These are phyloP conservation scores for Candida sphagnicola DNA, from an alignment of 805 yeast species.

Conservation along the genomic window DNA sequence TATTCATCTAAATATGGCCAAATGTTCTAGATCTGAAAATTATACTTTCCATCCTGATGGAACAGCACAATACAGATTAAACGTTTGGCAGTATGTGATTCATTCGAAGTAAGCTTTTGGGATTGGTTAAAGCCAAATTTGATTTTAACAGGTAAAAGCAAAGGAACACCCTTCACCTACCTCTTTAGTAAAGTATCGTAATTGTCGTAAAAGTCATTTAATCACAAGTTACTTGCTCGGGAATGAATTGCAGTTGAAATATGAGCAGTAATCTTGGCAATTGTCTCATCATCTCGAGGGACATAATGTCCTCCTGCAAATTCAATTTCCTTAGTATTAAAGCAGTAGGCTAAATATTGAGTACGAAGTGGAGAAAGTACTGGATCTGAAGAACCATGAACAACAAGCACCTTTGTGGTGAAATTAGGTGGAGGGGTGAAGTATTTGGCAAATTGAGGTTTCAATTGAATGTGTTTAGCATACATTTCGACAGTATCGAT, in stretches of 20 bases:
- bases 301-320: constrained; percentile 39
- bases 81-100: too few relatives aligned
- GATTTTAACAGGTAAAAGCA: too few relatives aligned
- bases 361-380: constrained; percentile 32
- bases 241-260: background rate
- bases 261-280: constrained; percentile 9
- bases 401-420: constrained; percentile 22
- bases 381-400: constrained; percentile 29
- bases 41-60: too few relatives aligned
- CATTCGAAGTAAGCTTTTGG: too few relatives aligned
- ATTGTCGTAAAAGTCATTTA: too few relatives aligned
- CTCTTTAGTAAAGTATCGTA: too few relatives aligned
- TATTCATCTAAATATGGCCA: too few relatives aligned
- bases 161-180: too few relatives aligned
- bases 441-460: constrained; percentile 15
- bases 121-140: too few relatives aligned
- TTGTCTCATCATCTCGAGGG: constrained; percentile 20
- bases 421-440: constrained; percentile 13
- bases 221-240: too few relatives aligned
- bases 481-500: constrained; percentile 22
- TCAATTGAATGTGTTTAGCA: constrained; percentile 14
- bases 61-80: too few relatives aligned
- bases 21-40: too few relatives aligned
- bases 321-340: constrained; percentile 13
- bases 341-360: constrained; percentile 18